Base-by-base conservation (phyloP, 768 basidiomycete genomes). In the Pholiota microspora region DNA sequence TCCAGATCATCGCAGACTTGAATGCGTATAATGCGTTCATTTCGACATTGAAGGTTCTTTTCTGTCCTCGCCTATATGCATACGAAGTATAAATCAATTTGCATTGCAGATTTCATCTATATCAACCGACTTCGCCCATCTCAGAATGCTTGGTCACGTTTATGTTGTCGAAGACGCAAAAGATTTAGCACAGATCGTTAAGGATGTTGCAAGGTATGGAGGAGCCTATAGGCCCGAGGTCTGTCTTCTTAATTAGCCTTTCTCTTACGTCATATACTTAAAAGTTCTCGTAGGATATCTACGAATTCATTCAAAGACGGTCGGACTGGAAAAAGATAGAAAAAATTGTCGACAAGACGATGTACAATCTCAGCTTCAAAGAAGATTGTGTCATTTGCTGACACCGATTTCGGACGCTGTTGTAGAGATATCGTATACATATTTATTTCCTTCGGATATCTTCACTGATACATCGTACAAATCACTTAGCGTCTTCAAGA, bases 291-390 rank as follows among this genome's bases (percentile, higher is more conserved):
- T 55, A 88, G 84, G 96, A 98, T 66, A 79, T 98, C 48, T 98
- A 98, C 67, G 96, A 98, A 69, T 96, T 98, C 63, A 91, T 98
- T 63, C 92, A 94, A 66, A 77, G 95, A 18, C 80, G 95, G 29
- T 89, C 92, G 6, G 96, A 99, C 68, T 98, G 96, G 96, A 96
- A 97, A 74, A 95, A 92, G 75, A 98, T 98, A 56, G 95, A 98
- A 69, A 96, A 93, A 71, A 86, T 83, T 24, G 97, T 98, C 47
- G 92, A 94, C 74, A 92, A 93, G 75, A 85, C 92, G 46, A 94
- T 94, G 92, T 94, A 94, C 71, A 93, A 89, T 69, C 70, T 94
- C 48, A 91, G 88, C 67, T 92, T 96, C 65, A 94, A 91, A 65
- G 94, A 97, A 67, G 94, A 97, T 66, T 97, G 94, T 75, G 64